phyloP scores from a whole-genome alignment of 2,329 filamentous ascomycete species.

The Colletotrichum sp. region DNA sequence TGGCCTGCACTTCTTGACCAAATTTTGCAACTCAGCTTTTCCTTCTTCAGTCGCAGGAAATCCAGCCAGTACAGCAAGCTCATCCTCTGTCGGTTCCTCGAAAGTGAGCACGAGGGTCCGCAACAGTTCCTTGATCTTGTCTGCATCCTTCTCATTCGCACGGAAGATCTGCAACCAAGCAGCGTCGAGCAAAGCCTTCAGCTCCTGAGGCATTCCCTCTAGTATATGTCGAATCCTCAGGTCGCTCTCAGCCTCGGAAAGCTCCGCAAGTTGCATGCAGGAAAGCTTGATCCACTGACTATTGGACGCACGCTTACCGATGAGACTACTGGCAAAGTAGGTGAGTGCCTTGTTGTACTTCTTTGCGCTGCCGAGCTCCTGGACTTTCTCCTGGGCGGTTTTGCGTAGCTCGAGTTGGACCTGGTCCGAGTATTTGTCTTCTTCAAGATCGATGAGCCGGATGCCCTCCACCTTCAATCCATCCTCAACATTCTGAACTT shows the following conservation, averaged over 20 bases:
- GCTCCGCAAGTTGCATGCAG: conserved; percentile 43
- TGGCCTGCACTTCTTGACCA: conserved; percentile 44
- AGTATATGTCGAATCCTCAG: conserved; percentile 41
- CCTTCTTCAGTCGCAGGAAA: conserved; percentile 34
- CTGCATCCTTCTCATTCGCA: conserved; percentile 32
- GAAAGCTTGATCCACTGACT: conserved; percentile 51
- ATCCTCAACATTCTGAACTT: conserved; percentile 28
- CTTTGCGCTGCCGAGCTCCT: conserved; percentile 36
- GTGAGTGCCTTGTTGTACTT: conserved; percentile 46
- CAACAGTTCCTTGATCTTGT: conserved; percentile 47
- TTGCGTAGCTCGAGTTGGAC: conserved; percentile 39
- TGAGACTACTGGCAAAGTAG: conserved; percentile 46
- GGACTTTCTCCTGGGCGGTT: conserved; percentile 41
- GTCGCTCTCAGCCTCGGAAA: conserved; percentile 41
- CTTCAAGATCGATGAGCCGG: conserved; percentile 40
- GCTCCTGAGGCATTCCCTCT: conserved; percentile 43
- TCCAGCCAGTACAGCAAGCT: conserved; percentile 42
- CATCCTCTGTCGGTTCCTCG: conserved; percentile 42
- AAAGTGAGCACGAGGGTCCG: conserved; percentile 45
- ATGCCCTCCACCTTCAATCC: conserved; percentile 32
- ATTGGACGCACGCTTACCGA: conserved; percentile 45
- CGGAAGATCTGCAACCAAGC: conserved; percentile 43
- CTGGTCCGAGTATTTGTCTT: conserved; percentile 40
- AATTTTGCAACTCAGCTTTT: conserved; percentile 34
- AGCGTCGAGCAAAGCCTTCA: conserved; percentile 38